Base-by-base conservation (phyloP, 2,329 filamentous ascomycete species). In the Monosporascus sp. region DNA sequence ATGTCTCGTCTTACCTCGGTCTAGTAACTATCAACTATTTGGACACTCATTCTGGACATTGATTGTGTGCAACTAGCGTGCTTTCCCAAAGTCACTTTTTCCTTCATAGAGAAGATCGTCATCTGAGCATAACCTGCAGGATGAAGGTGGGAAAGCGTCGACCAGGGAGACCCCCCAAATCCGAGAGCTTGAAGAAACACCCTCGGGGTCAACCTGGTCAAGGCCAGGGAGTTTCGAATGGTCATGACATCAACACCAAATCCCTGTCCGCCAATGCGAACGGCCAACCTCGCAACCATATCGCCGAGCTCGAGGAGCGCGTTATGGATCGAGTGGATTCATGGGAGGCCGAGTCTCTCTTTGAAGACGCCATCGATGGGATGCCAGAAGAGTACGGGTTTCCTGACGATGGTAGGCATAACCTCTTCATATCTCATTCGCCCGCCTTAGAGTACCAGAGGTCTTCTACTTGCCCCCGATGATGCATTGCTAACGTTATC, bases 291-390 rank as follows among this genome's bases (percentile, higher is more conserved):
- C 54, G 54, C 1, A 50, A 50, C 31, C 53, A 51, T 37, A 52
- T 68, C 41, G 67, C 58, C 38, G 78, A 81, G 54, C 70, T 80
- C 9, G 78, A 81, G 57, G 75, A 79, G 57, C 72, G 75, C 60
- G 74, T 80, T 58, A 75, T 74, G 31, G 78, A 81, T 54, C 72
- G 76, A 5, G 72, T 71, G 53, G 79, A 81, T 49, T 77, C 77
- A 14, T 86, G 82, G 83, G 84, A 86, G 61, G 80, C 78, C 6
- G 80, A 86, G 58, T 87, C 83, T 25, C 69, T 87, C 2, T 84
- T 83, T 56, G 82, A 83, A 57, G 84, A 87, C 62, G 74, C 78
- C 36, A 73, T 88, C 50, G 80, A 85, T 52, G 77, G 82, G 53
- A 66, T 86, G 56, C 72, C 73, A 45, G 77, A 83, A 54, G 77